Evolutionary conservation across 2,329 filamentous ascomycete species (phyloP).

Genomic region (Calonectria naviculata): DNA sequence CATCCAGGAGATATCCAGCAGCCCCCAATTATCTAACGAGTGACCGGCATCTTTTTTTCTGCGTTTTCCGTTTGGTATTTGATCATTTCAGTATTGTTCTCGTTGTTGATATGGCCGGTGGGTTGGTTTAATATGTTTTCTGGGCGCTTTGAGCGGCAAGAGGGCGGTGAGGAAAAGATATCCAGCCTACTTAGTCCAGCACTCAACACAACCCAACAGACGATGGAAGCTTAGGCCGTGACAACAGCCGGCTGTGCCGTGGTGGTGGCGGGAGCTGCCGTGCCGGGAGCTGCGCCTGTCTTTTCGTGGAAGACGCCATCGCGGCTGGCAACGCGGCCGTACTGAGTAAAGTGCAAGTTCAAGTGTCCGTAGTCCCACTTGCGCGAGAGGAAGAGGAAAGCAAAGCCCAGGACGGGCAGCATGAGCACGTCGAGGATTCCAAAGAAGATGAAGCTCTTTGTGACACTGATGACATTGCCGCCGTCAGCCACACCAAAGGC

Average conservation of each 20-base stretch:
- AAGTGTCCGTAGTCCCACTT: constrained; percentile 63
- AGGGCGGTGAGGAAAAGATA: neutral
- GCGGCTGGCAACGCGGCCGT: constrained; percentile 59
- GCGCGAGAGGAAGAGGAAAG: constrained; percentile 56
- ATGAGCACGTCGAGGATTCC: constrained; percentile 63
- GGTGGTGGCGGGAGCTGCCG: constrained; percentile 18
- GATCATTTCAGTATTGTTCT: neutral
- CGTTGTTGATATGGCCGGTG: neutral
- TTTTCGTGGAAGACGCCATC: constrained; percentile 60
- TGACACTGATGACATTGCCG: constrained; percentile 60
- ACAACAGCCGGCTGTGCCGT: neutral
- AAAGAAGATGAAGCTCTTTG: constrained; percentile 60
- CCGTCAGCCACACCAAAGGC: constrained; percentile 64
- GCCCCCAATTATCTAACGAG: constrained; percentile 1
- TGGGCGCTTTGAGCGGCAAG: neutral
- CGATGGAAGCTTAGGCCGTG: neutral
- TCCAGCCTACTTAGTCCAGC: neutral
- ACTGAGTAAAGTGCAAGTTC: constrained; percentile 66
- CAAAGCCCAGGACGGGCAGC: constrained; percentile 55
- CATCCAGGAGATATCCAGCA: neutral
- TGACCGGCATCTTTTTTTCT: neutral
- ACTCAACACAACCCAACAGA: neutral
- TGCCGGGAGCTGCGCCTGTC: constrained; percentile 30
- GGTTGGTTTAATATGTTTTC: neutral
- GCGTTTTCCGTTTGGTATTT: neutral